phyloP scores from a whole-genome alignment of 2,329 filamentous ascomycete species.

The Fusarium buharicum region DNA sequence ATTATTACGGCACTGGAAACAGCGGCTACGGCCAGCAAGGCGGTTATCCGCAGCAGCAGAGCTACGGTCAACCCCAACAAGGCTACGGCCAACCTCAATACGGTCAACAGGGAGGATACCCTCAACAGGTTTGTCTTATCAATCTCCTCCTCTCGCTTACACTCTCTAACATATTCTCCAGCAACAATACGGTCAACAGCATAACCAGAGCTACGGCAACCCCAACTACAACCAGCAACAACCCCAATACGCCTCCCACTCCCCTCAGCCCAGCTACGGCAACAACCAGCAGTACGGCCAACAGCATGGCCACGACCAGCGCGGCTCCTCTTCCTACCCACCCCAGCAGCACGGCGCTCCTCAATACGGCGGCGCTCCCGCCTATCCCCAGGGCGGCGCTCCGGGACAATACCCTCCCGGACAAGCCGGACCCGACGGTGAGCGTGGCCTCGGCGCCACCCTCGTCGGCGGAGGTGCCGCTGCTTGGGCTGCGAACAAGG shows the following conservation, averaged over 20 bases:
- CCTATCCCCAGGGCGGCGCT: slow-evolving; percentile 42
- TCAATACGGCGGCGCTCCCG: slow-evolving; percentile 38
- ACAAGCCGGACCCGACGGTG: slow-evolving; percentile 52
- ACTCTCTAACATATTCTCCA: slow-evolving; percentile 9
- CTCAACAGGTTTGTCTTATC: slow-evolving; percentile 43
- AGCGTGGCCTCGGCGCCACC: slow-evolving; percentile 67
- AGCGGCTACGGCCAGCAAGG: slow-evolving; percentile 40
- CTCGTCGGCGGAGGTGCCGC: slow-evolving; percentile 64
- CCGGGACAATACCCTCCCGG: slow-evolving; percentile 42
- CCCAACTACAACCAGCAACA: slow-evolving; percentile 39
- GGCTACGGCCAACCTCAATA: slow-evolving; percentile 39
- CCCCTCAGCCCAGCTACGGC: slow-evolving; percentile 43
- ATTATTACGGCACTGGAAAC: slow-evolving; percentile 52
- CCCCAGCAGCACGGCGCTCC: slow-evolving; percentile 42
- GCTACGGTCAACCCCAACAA: slow-evolving; percentile 26
- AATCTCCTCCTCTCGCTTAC: background rate
- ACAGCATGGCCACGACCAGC: slow-evolving; percentile 38
- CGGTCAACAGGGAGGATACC: slow-evolving; percentile 35
- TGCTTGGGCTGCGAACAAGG: slow-evolving; percentile 64
- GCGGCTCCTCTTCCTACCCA: slow-evolving; percentile 32
- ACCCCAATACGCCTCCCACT: slow-evolving; percentile 37
- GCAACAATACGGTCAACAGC: slow-evolving; percentile 42
- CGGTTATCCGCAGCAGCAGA: slow-evolving; percentile 41
- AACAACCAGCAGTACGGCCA: slow-evolving; percentile 39
- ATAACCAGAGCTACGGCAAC: slow-evolving; percentile 26